Conservation (phyloP, 2,329 filamentous ascomycete genomes). For the Cryphonectria nitschkei region DNA sequence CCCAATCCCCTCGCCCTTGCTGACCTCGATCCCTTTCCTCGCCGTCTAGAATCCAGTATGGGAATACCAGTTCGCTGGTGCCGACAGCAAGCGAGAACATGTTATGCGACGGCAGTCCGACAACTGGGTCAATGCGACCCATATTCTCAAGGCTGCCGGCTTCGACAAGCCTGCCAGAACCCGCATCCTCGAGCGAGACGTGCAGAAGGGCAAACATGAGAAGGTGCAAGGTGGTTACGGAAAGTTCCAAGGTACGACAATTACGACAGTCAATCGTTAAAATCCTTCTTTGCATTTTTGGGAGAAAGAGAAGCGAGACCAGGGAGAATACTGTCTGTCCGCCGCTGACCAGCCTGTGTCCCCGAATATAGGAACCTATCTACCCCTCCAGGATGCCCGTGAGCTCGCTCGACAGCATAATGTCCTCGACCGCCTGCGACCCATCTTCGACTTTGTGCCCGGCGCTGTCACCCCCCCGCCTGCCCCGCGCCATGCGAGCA, state of each 20-base stretch:
- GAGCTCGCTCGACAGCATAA: constrained; percentile 85
- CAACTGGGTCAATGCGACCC: constrained; percentile 98
- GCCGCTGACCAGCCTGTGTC: constrained; percentile 17
- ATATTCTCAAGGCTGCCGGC: constrained; percentile 96
- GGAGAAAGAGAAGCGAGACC: no score
- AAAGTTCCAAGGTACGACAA: constrained; percentile 82
- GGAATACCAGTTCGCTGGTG: constrained; percentile 79
- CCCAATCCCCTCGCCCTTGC: constrained; percentile 15
- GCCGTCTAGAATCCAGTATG: constrained; percentile 81
- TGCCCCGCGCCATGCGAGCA: constrained; percentile 89
- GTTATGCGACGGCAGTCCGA: constrained; percentile 93
- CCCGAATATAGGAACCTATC: constrained; percentile 81
- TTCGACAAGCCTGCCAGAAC: constrained; percentile 97
- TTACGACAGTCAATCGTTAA: background rate
- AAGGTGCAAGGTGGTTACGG: constrained; percentile 98
- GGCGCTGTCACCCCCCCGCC: constrained; percentile 89
- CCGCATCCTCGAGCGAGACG: constrained; percentile 91
- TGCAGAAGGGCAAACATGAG: constrained; percentile 94
- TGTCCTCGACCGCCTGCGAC: constrained; percentile 78
- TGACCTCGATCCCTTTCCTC: constrained; percentile 10
- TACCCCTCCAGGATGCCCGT: constrained; percentile 82
- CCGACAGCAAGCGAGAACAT: constrained; percentile 74
- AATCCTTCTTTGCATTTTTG: background rate
- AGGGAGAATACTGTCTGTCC: background rate
- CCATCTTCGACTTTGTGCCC: constrained; percentile 87